Percentiles rank a stretch among this genome's conserved stretches.
Conservation (phyloP, 2,329 filamentous ascomycete genomes). For the Nothomitra cinnamomea region DNA sequence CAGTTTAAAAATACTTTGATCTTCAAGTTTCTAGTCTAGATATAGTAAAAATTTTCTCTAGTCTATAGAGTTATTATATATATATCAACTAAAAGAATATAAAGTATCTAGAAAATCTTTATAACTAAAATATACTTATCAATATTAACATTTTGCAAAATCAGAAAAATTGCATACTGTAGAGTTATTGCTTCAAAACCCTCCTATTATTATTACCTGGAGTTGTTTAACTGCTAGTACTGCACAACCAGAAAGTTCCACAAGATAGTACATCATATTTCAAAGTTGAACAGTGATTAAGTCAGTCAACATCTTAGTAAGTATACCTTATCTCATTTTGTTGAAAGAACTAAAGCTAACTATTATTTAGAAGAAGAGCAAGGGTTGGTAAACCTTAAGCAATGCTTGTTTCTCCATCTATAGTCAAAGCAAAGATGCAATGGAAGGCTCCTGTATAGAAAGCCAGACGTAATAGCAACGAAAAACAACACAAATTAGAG, state of each 20-base stretch:
- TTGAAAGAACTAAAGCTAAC: too few species aligned
- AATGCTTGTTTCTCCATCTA: background rate
- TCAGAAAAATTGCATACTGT: background rate
- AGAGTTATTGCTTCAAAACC: background rate
- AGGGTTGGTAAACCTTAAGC: background rate
- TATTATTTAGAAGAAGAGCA: background rate
- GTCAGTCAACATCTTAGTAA: background rate
- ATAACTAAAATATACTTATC: background rate
- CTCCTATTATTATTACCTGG: background rate
- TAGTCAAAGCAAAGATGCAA: background rate
- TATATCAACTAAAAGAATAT: background rate
- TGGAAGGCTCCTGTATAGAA: background rate
- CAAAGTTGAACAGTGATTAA: background rate
- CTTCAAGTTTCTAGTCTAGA: background rate
- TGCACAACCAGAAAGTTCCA: background rate
- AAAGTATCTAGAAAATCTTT: background rate
- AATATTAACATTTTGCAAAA: background rate
- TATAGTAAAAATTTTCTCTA: background rate
- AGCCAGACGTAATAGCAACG: background rate
- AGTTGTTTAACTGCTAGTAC: background rate
- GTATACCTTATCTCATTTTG: background rate
- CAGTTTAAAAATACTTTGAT: background rate
- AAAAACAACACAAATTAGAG: background rate
- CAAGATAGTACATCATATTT: background rate
- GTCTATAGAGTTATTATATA: background rate